Percentiles rank a stretch among this genome's conserved stretches.
Conservation (phyloP, 2,329 filamentous ascomycete genomes). For the Monosporascus ibericus region DNA sequence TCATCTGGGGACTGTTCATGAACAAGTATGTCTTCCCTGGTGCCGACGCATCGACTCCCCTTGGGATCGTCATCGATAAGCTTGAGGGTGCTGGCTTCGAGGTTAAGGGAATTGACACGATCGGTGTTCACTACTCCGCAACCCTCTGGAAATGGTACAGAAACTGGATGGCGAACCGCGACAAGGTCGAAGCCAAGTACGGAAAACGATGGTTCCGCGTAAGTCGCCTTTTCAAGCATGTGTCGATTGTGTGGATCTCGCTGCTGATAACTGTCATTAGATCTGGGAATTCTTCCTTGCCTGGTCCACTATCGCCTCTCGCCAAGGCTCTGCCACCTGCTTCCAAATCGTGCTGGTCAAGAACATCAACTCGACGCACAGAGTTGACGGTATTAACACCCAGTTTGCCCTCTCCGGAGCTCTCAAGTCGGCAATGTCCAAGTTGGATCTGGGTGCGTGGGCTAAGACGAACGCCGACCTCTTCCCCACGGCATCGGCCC, state of each 20-base stretch:
- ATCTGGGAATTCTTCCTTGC: conserved; percentile 79
- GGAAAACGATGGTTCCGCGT: conserved; percentile 92
- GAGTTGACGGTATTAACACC: conserved; percentile 62
- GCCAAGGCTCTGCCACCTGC: conserved; percentile 70
- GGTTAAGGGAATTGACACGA: conserved; percentile 84
- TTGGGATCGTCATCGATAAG: conserved; percentile 79
- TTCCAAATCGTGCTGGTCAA: conserved; percentile 75
- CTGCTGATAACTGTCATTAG: conserved; percentile 14
- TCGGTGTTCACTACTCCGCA: conserved; percentile 94
- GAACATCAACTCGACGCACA: conserved; percentile 77
- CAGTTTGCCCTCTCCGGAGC: conserved; percentile 62
- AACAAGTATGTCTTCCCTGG: conserved; percentile 99
- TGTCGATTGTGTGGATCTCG: background rate
- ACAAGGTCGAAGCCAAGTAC: conserved; percentile 93
- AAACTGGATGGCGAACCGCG: conserved; percentile 92
- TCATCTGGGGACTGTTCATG: conserved; percentile 98
- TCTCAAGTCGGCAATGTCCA: conserved; percentile 32
- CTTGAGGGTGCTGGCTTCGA: conserved; percentile 86
- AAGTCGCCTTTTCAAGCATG: conserved; percentile 34
- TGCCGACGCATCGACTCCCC: conserved; percentile 88
- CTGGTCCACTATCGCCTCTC: conserved; percentile 67
- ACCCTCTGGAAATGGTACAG: conserved; percentile 98
- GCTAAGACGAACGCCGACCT: conserved; percentile 27
- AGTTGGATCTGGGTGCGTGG: conserved; percentile 26
- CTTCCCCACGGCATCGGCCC: conserved; percentile 23